Base-by-base conservation (phyloP, 2,329 filamentous ascomycete genomes). In the Exophiala spinifera region DNA sequence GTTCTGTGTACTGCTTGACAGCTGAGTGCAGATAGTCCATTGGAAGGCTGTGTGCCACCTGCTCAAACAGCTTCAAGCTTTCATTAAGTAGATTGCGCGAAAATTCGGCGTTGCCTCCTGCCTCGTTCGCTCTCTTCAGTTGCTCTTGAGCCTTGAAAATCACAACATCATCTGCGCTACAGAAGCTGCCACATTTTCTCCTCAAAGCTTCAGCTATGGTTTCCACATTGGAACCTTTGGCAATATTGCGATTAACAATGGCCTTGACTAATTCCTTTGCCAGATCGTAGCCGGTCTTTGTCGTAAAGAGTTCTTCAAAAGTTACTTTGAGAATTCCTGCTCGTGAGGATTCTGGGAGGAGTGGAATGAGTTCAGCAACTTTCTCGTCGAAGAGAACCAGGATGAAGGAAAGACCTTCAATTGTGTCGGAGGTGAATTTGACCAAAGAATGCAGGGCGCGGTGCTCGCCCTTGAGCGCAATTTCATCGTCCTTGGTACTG, bases 131-230 rank as follows among this genome's bases (percentile, higher is more conserved):
- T 63, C 89, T 83, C 76, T 96, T 95, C 49, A 97, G 76, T 65
- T 92, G 88, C 71, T 99, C 94, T 69, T 97, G 92, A 0, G 94
- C 94, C 72, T 96, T 97, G 84, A 99, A 99, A 63, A 96, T 92
- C 61, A 97, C 85, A 1, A 97, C 94, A 74, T 99, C 94, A 61
- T 99, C 92, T 0, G 92, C 86, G 66, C 91, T 96, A 71, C 94
- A 99, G 79, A 99, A 99, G 72, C 88, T 96, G 59, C 94, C 95
- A 64, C 94, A 99, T 64, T 91, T 84, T 64, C 94, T 82, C 44
- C 94, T 83, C 46, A 99, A 76, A n/a, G 91, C 90, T 71, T 99
- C 94, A 0, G 94, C 92, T 20, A 99, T 91, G 0, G 91, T 96
- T 73, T 99, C 95, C 17, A 99, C 92, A 60, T 97, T 99, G 3